Evolutionary conservation across 2,329 filamentous ascomycete genomes (phyloP).

Genomic region (Exophiala oligosperma): DNA sequence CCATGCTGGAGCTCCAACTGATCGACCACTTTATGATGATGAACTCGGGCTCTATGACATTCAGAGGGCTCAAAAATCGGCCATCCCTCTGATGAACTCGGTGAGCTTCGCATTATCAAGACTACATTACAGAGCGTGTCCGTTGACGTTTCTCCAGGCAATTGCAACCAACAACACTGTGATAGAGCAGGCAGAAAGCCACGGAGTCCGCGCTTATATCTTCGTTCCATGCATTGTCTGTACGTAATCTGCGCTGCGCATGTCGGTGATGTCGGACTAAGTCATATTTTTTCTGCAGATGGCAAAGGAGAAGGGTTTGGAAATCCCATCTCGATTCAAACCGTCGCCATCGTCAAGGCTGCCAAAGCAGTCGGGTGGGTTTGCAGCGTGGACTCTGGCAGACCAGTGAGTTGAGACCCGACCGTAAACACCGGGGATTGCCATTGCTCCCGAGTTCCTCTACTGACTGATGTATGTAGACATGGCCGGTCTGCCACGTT

Average conservation of each 20-base stretch:
- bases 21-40: constrained; percentile 45
- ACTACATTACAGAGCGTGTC: neutral
- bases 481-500: constrained; percentile 57
- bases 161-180: constrained; percentile 44
- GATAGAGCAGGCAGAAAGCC: constrained; percentile 44
- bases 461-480: constrained; percentile 30
- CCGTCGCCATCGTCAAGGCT: constrained; percentile 48
- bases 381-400: constrained; percentile 44
- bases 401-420: constrained; percentile 29
- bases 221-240: constrained; percentile 56
- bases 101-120: constrained; percentile 23
- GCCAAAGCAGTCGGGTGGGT: constrained; percentile 43
- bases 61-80: constrained; percentile 40
- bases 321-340: constrained; percentile 54
- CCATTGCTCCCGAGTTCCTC: neutral
- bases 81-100: constrained; percentile 27
- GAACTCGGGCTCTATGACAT: constrained; percentile 46
- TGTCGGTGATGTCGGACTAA: neutral
- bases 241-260: neutral
- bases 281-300: constrained; percentile 21
- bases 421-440: neutral
- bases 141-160: constrained; percentile 33
- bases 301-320: constrained; percentile 52
- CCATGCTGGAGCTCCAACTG: constrained; percentile 46
- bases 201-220: constrained; percentile 52